These are phyloP conservation scores for Phytopythium boreale DNA, from an alignment of 352 stramenopile genomes.

Conservation along the genomic window DNA sequence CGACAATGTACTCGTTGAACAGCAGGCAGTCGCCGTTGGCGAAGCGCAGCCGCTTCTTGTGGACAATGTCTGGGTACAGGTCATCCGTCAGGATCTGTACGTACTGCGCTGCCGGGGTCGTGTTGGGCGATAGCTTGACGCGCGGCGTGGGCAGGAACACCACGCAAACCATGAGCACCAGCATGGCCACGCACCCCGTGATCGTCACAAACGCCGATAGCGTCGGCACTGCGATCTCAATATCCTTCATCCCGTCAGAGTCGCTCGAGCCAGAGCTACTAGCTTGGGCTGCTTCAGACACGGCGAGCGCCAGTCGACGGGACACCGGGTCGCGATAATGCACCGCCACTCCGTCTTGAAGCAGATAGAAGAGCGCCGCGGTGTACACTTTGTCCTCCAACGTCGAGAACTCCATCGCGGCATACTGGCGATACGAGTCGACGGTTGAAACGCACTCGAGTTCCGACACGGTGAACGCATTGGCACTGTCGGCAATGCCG, in stretches of 20 bases:
- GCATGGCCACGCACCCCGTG: constrained; percentile 45
- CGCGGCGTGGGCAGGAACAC: constrained; percentile 47
- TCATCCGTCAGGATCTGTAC: constrained; percentile 73
- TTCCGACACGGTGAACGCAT: background rate
- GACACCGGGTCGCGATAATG: constrained; percentile 20
- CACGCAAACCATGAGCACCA: constrained; percentile 50
- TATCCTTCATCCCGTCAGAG: constrained; percentile 26
- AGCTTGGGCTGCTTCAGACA: constrained; percentile 11
- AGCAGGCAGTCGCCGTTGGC: constrained; percentile 56
- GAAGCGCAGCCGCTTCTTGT: constrained; percentile 71
- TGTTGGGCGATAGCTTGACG: constrained; percentile 56
- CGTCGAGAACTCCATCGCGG: background rate
- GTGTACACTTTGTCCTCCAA: constrained; percentile 23
- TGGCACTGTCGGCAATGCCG: too few species aligned
- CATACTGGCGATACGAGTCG: background rate
- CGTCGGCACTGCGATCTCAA: constrained; percentile 43
- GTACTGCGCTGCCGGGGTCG: constrained; percentile 59
- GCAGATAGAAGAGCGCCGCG: constrained; percentile 41
- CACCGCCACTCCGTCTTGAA: constrained; percentile 38
- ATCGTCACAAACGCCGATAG: constrained; percentile 46
- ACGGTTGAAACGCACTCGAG: background rate
- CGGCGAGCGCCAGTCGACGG: constrained; percentile 17
- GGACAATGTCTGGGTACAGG: constrained; percentile 59
- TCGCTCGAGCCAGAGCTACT: constrained; percentile 12
- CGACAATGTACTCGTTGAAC: constrained; percentile 68